Evolutionary conservation across 352 stramenopile species (phyloP).

Genomic region (Thraustotheca clavata): DNA sequence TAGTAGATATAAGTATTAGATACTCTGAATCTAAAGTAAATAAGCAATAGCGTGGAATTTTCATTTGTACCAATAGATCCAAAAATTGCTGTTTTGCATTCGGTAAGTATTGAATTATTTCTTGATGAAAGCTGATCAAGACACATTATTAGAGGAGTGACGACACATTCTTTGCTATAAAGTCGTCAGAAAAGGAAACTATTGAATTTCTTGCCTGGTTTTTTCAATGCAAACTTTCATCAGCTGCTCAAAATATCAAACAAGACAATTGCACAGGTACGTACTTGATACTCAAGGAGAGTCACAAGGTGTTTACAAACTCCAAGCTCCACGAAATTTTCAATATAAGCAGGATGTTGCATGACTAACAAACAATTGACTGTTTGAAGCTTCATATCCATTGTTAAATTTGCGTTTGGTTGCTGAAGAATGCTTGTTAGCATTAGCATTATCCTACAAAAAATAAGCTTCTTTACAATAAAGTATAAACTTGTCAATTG

Average conservation of each 20-base stretch:
- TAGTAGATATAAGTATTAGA: background rate
- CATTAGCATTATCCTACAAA: slow-evolving; percentile 8
- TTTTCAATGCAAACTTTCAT: slow-evolving; percentile 17
- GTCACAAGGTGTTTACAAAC: background rate
- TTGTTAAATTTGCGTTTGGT: background rate
- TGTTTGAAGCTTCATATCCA: slow-evolving; percentile 12
- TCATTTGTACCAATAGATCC: background rate
- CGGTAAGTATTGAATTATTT: background rate
- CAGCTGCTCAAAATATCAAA: background rate
- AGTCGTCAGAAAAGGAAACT: background rate
- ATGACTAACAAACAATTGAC: slow-evolving; percentile 14
- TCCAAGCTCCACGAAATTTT: background rate
- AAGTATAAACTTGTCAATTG: background rate
- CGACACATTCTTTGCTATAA: background rate
- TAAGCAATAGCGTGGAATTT: too few species aligned
- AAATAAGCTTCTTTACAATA: background rate
- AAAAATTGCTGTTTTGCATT: background rate
- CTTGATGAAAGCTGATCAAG: background rate
- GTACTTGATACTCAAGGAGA: background rate
- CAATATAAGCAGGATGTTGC: slow-evolving; percentile 3
- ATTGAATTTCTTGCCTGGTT: background rate
- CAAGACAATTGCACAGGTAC: background rate
- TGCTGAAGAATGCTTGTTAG: background rate
- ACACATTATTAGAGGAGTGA: slow-evolving; percentile 6
- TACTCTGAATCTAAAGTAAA: background rate